phyloP scores from a whole-genome alignment of 2,329 filamentous ascomycete genomes.

The Triangularia setosa region DNA sequence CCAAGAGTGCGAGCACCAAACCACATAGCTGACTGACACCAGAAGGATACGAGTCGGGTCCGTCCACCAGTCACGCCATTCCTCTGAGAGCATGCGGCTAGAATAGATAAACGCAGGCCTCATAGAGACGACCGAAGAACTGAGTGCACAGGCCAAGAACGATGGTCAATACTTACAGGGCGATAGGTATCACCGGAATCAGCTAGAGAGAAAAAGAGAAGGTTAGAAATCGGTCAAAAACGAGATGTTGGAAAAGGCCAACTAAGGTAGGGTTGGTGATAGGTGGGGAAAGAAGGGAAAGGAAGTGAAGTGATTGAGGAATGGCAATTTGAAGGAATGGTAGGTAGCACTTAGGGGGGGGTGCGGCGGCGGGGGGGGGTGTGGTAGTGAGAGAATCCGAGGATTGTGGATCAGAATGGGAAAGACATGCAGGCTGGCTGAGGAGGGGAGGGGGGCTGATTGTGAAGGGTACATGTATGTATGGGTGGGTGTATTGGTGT shows the following conservation, averaged over 20 bases:
- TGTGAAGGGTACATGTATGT: constrained; percentile 24
- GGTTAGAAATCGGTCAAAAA: too few species aligned
- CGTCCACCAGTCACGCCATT: neutral
- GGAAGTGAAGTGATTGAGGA: constrained; percentile 25
- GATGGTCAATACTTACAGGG: constrained; percentile 45
- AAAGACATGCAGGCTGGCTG: constrained; percentile 44
- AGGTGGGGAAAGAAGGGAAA: constrained; percentile 19
- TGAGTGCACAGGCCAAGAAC: constrained; percentile 16
- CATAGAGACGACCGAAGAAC: neutral
- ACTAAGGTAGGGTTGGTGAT: constrained; percentile 24
- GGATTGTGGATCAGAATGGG: constrained; percentile 33
- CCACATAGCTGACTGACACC: neutral
- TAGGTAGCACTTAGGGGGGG: constrained; percentile 36
- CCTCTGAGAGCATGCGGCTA: neutral
- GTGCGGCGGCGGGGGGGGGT: constrained; percentile 24
- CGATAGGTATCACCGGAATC: constrained; percentile 60
- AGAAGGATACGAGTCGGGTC: neutral
- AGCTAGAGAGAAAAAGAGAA: constrained; percentile 41
- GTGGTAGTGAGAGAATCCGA: constrained; percentile 41
- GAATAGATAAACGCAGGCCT: neutral
- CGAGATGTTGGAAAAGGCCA: constrained; percentile 17
- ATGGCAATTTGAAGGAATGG: constrained; percentile 32
- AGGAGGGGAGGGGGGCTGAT: constrained; percentile 28
- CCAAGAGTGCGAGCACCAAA: neutral
- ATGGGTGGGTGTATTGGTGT: constrained; percentile 7